These are phyloP conservation scores for Gentiana dahurica DNA, from an alignment of 257 asterid genomes.

Conservation along the genomic window DNA sequence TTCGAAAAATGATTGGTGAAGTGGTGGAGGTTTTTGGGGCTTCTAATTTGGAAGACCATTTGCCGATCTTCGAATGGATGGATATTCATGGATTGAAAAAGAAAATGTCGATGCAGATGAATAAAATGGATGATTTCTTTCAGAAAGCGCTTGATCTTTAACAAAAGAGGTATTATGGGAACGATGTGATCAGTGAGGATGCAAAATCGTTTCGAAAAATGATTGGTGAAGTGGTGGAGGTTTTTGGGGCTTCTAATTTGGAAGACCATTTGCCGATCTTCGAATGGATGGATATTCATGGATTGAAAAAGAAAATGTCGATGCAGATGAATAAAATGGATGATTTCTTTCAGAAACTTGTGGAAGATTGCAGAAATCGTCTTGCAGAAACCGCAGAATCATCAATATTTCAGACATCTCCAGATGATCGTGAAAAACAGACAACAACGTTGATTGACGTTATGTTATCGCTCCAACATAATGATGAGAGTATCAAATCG, in stretches of 20 bases:
- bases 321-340: conserved; percentile 3
- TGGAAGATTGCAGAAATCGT: conserved; percentile 23
- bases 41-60: no score
- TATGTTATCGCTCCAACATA: conserved; percentile 12
- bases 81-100: no score
- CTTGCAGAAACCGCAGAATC: conserved; percentile 46
- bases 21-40: no score
- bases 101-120: no score
- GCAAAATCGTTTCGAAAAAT: conserved; percentile 11
- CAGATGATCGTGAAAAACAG: background rate
- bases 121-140: no score
- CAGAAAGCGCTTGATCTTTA: no score
- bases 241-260: conserved; percentile 11
- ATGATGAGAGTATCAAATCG: conserved; percentile 17
- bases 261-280: conserved; percentile 17
- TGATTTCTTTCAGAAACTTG: conserved; percentile 10
- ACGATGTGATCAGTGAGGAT: conserved; percentile 14
- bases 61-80: no score
- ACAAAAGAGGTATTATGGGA: conserved; percentile 22
- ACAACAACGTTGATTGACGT: conserved; percentile 10
- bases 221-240: conserved; percentile 9
- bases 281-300: conserved; percentile 10
- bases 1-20: no score
- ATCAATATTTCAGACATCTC: conserved; percentile 17
- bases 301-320: conserved; percentile 13